A percentile compares a stretch with the other conserved stretches of the same genome.
Evolutionary conservation across 768 basidiomycete species (phyloP).

Genomic region (Clitopilus hobsonii): DNA sequence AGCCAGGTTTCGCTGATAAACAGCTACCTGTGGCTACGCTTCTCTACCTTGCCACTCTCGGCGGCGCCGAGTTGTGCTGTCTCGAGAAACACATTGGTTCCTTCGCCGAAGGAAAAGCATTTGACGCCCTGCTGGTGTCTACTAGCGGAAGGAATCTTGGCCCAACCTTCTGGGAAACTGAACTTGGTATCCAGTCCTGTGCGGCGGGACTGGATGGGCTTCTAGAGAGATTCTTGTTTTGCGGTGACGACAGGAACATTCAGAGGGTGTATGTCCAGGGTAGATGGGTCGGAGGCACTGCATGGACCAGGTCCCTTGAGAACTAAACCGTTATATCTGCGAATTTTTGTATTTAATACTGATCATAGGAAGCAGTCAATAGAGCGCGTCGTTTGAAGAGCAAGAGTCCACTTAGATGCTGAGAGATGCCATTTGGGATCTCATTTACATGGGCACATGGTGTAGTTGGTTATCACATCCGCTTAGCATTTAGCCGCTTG

Average conservation of each 20-base stretch:
- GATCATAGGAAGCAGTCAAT: no score
- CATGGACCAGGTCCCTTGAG: neutral
- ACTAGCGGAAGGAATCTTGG: neutral
- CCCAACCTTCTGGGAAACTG: conserved; percentile 35
- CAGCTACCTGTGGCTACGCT: conserved; percentile 72
- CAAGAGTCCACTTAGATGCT: no score
- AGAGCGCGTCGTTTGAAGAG: no score
- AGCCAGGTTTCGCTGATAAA: conserved; percentile 40
- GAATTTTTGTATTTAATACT: no score
- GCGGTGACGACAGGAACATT: conserved; percentile 85
- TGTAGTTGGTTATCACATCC: conserved; percentile 29
- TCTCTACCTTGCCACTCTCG: conserved; percentile 87
- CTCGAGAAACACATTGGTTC: conserved; percentile 68
- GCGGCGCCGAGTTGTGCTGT: conserved; percentile 82
- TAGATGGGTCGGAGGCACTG: conserved; percentile 62
- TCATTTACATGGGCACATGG: conserved; percentile 17
- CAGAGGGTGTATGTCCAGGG: conserved; percentile 82
- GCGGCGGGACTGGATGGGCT: conserved; percentile 25
- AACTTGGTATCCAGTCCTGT: conserved; percentile 6
- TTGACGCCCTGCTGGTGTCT: conserved; percentile 78
- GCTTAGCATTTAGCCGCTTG: conserved; percentile 20
- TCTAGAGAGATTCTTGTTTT: conserved; percentile 83
- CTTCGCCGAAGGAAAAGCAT: conserved; percentile 77
- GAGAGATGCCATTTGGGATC: no score
- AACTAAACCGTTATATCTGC: no score